phyloP scores from a whole-genome alignment of 345 rosid genomes.

The Eucalyptus sp. region DNA sequence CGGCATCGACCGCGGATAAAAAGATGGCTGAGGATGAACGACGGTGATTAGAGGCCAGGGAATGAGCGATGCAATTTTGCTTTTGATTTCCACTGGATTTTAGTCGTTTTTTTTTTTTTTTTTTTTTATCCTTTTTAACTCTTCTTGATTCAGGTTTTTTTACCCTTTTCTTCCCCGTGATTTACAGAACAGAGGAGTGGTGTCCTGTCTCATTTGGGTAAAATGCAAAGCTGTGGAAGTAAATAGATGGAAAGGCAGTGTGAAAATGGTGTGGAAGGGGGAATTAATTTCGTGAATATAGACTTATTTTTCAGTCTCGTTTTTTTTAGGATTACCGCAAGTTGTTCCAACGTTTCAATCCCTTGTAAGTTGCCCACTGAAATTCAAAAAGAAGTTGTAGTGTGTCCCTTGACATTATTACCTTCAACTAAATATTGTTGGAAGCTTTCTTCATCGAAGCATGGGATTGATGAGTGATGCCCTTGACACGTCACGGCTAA shows the following conservation, averaged over 20 bases:
- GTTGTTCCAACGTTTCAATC: neutral
- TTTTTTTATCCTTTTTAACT: neutral
- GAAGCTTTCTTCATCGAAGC: neutral
- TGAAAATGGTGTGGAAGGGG: neutral
- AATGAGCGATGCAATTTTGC: neutral
- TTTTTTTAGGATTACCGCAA: neutral
- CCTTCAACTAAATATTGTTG: neutral
- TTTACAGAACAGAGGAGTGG: neutral
- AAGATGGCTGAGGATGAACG: conserved; percentile 26
- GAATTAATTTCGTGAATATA: neutral
- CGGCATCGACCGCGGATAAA: conserved; percentile 21
- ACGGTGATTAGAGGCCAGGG: neutral
- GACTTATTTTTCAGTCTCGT: neutral
- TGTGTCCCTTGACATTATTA: neutral
- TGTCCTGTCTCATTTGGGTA: neutral
- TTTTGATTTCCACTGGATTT: neutral
- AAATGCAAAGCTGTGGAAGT: neutral
- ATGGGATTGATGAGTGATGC: neutral
- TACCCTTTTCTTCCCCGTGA: neutral
- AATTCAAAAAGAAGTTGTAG: neutral
- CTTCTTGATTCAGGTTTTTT: neutral
- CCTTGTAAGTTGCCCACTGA: neutral
- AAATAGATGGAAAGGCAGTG: neutral
- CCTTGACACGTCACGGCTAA: no score
- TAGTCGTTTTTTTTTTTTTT: neutral